Evolutionary conservation across 169 alveolate genomes (phyloP).

Genomic region (Neospora caninum): DNA sequence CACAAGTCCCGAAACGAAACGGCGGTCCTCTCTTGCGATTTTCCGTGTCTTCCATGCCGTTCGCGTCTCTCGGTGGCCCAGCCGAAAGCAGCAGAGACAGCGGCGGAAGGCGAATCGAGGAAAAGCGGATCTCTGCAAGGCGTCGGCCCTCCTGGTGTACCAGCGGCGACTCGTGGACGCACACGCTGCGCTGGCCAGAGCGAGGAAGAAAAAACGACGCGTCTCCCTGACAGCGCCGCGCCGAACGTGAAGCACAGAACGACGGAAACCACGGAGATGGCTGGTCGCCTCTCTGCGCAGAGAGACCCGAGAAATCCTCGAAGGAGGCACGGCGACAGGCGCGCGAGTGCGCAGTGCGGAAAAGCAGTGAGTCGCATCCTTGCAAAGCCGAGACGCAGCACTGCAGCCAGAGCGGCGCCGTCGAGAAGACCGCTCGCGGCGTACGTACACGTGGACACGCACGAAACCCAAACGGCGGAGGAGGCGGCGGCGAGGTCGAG

Average conservation of each 20-base stretch:
- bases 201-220: too few species aligned
- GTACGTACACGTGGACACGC: not conserved
- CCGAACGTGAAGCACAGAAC: not conserved
- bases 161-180: not conserved
- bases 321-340: not conserved
- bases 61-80: not conserved
- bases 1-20: too few species aligned
- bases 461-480: not conserved
- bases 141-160: not conserved
- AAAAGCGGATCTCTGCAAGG: not conserved
- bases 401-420: conserved; percentile 43
- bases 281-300: not conserved
- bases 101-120: not conserved
- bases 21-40: not conserved
- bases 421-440: too few species aligned
- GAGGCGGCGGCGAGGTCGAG: not conserved
- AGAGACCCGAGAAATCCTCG: not conserved
- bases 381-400: conserved; percentile 19
- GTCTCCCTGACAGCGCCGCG: not conserved
- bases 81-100: not conserved
- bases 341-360: not conserved
- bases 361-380: not conserved
- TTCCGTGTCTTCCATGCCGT: not conserved
- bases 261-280: not conserved
- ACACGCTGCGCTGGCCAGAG: too few species aligned